Evolutionary conservation across 1,284 basidiomycete genomes (phyloP), one percentile per base, ranked within the genome.

Genomic region (Austroboletus niveus): DNA sequence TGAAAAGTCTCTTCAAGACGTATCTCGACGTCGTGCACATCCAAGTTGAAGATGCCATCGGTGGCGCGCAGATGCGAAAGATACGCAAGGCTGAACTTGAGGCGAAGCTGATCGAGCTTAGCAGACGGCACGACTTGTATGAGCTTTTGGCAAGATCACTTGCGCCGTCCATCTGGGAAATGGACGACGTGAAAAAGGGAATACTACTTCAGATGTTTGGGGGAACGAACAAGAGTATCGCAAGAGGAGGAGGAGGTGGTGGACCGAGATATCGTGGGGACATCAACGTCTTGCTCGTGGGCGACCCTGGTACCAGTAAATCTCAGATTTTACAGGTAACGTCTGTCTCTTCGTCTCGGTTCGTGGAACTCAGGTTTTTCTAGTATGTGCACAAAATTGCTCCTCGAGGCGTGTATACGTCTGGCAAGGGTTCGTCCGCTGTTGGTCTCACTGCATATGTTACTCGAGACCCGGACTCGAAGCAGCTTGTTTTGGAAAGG

Each of bases 111-210:
- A 71, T 79, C 35, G 79, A 87, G 39, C 80, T 98, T 30, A 90
- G 90, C 54, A 72, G 78, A 55, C 75, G 85, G 46, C 82, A 84
- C 4, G 94, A 98, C 68, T 76, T 97, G 39, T 99, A 99, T 69
- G 92, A 96, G 5, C 72, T 92, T 38, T 78, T 99, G 2, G 76
- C 95, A 12, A 77, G 89, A 31, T 92, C 89, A 2, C 80, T 99
- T 55, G 96, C 96, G 1, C 97, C 96, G 9, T 91, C 87, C 29
- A 96, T 99, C 60, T 98, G 93, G 87, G 93, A 94, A 69, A 89
- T 98, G 92, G 95, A 99, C 39, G 96, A 99, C 64, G 93, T 99
- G 56, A 99, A 99, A 75, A 98, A 98, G 75, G 96, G 97, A 0
- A 96, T 99, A 51, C 69, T 99, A 45, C 74, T 99, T 30, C 96